These are phyloP conservation scores for Ocimum tenuiflorum DNA, from an alignment of 257 asterid species.

Conservation along the genomic window DNA sequence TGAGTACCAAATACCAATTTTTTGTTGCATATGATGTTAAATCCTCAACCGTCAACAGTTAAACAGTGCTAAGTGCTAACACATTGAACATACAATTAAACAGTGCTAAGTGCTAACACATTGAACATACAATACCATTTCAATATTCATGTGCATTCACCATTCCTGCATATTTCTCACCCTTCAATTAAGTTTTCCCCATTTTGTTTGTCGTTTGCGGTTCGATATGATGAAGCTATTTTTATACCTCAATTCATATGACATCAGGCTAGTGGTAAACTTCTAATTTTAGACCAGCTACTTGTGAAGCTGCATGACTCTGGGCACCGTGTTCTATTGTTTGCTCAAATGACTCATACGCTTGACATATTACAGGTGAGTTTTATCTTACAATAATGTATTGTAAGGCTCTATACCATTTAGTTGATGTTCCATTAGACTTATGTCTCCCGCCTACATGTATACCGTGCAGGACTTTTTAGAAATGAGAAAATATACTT, in stretches of 20 bases:
- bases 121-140: neutral
- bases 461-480: slow-evolving; percentile 59
- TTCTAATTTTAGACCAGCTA: slow-evolving; percentile 69
- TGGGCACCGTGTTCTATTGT: slow-evolving; percentile 76
- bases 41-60: neutral
- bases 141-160: neutral
- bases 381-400: slow-evolving; percentile 8
- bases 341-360: slow-evolving; percentile 95
- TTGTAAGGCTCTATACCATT: slow-evolving; percentile 11
- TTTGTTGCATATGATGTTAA: neutral
- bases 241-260: slow-evolving; percentile 1
- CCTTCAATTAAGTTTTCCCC: slow-evolving; percentile 3
- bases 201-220: neutral
- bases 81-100: too few relatives aligned
- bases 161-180: slow-evolving; percentile 5
- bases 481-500: slow-evolving; percentile 73
- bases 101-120: slow-evolving; percentile 7
- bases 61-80: slow-evolving; percentile 1
- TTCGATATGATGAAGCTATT: slow-evolving; percentile 1
- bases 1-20: slow-evolving; percentile 35
- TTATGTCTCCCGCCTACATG: slow-evolving; percentile 9
- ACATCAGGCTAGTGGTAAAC: slow-evolving; percentile 85
- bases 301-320: slow-evolving; percentile 58
- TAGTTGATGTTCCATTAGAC: slow-evolving; percentile 2
- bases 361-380: slow-evolving; percentile 84